Evolutionary conservation across 768 basidiomycete genomes (phyloP), one percentile per base, ranked within the genome.

Genomic region (Pilatotrama ljubarskyi): DNA sequence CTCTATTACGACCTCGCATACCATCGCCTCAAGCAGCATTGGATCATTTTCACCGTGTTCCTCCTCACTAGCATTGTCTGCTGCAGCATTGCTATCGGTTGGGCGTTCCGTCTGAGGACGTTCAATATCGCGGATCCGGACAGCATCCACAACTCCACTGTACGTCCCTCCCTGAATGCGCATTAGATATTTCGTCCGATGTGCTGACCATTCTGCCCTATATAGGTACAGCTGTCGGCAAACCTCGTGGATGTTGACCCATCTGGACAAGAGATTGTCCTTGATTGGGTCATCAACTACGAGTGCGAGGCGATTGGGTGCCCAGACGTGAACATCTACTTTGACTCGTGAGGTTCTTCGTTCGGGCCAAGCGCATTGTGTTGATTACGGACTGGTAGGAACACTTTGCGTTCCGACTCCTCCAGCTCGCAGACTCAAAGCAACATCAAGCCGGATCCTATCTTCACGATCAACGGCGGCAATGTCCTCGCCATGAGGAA

Each of bases 191-290:
- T n/a, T n/a, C n/a, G n/a, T n/a, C n/a, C n/a, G n/a, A n/a, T n/a
- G n/a, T 24, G 32, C 29, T 32, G 5, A 32, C 29, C 5, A 32
- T n/a, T n/a, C 29, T 32, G 29, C 5, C 5, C 15, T 17, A 48
- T 32, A n/a, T 41, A 64, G 64, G 64, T 64, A 5, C 41, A 50
- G 15, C 37, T 64, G 25, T 44, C 35, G 8, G 60, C 64, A 9
- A 61, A 61, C 53, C 32, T 64, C 20, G 55, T 64, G 40, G 41
- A 56, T 5, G 41, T 64, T 18, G 64, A 64, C 32, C 52, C 64
- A 0, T 44, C 47, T 0, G 44, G 24, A 4, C 64, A 64, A 43
- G 38, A 37, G 8, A 64, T 64, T 55, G 61, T 57, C 2, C 43
- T 64, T 1, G 64, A 61, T 22, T 64, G 64, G 64, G 11, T 29